Base-by-base conservation (phyloP, 23 red algal species). In the Agarophyton chilense region DNA sequence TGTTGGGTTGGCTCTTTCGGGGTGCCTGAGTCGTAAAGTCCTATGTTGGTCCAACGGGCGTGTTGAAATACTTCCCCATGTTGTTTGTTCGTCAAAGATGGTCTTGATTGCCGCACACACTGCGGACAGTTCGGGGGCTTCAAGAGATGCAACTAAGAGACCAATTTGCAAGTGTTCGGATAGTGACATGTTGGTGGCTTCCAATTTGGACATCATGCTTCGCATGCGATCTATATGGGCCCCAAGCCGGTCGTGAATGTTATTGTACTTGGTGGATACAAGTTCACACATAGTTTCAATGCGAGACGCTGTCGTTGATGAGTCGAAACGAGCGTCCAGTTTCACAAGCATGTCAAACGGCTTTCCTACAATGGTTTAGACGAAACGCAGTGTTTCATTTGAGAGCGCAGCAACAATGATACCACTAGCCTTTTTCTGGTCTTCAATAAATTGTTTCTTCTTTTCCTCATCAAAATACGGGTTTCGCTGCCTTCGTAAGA, bases 41-140 rank as follows among this genome's bases (percentile, higher is more conserved):
- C 28, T 44, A 26, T 47, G 41, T 74, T 74, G 31, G 13, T 74
- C 68, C 2, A 74, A 32, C 0, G 42, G 45, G 1, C 31, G 31
- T 5, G 68, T 7, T 10, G 33, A 25, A 19, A 74, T 29, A 25
- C 18, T 74, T 0, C 42, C 34, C 68, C 68, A 50, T 1, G 31
- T 74, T 1, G 5, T 74, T 29, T 74, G 45, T 16, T 74, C 68
- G 24, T 43, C 12, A 34, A 9, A 36, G 21, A 83, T 22, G 2
- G 51, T 65, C 38, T 83, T 83, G 26, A 62, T 83, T 45, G 54
- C 51, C n/a, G 55, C 79, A 64, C 79, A 62, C 17, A 83, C 51
- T 10, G 79, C 12, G 8, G 26, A 39, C 12, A 62, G 51, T 53
- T 83, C 19, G 33, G 29, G 57, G 13, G 17, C 54, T 35, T 44